Conservation (phyloP, 495 filamentous ascomycete species). For the Diplogelasinospora grovesii region DNA sequence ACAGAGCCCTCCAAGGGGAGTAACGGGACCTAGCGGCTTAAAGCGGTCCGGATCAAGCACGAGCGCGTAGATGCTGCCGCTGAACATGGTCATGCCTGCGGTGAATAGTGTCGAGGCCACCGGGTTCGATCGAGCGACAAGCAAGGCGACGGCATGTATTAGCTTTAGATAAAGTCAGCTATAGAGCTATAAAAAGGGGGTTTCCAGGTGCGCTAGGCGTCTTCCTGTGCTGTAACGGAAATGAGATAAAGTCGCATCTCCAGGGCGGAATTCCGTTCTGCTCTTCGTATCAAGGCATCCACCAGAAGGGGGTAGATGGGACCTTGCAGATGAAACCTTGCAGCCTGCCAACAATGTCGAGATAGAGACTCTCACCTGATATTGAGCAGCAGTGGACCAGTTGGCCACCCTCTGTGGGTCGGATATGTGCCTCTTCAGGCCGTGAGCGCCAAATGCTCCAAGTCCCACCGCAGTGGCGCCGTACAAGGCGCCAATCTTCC, state of each 20-base stretch:
- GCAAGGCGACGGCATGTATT: conserved; percentile 50
- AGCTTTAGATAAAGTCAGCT: conserved; percentile 33
- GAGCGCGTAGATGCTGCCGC: conserved; percentile 53
- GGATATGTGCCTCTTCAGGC: conserved; percentile 48
- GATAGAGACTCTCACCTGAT: conserved; percentile 39
- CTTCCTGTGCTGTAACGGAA: no score
- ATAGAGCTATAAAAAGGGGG: neutral
- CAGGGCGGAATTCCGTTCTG: no score
- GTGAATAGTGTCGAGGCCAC: conserved; percentile 34
- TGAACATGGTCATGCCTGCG: conserved; percentile 51
- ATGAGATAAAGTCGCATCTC: no score
- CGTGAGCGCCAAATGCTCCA: conserved; percentile 60
- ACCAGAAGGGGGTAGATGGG: no score
- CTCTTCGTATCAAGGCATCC: no score
- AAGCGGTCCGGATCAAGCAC: conserved; percentile 50
- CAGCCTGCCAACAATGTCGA: neutral
- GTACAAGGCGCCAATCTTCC: conserved; percentile 52
- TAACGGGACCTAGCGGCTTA: conserved; percentile 50
- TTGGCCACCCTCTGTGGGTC: conserved; percentile 48
- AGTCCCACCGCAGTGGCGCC: conserved; percentile 53
- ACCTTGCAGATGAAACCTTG: no score
- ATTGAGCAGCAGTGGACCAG: conserved; percentile 54
- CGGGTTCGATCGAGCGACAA: conserved; percentile 38
- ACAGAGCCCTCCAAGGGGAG: conserved; percentile 53
- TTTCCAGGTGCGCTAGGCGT: no score